A percentile compares a stretch with the other conserved stretches of the same genome.
Evolutionary conservation across 139 green algal species (phyloP).

Genomic region (Chlamydomonas incerta): DNA sequence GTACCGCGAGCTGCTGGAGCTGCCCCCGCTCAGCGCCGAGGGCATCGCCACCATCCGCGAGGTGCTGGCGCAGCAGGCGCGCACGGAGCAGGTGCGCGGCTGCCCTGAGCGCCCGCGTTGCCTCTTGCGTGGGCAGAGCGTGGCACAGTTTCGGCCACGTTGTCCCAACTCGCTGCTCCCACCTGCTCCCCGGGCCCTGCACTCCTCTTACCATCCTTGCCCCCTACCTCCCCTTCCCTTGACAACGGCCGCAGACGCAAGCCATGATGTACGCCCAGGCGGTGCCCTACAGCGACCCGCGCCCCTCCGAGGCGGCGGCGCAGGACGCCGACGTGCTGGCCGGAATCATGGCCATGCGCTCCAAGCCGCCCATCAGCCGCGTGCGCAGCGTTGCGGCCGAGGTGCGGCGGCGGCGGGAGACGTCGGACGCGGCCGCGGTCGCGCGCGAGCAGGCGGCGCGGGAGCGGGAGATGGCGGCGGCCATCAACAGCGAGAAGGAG

Average conservation of each 20-base stretch:
- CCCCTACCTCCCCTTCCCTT: background rate
- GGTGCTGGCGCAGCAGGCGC: slow-evolving; percentile 42
- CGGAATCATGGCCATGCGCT: slow-evolving; percentile 16
- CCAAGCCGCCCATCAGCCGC: background rate
- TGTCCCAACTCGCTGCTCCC: too few relatives aligned
- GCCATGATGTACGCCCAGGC: slow-evolving; percentile 18
- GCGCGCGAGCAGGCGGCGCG: slow-evolving; percentile 10
- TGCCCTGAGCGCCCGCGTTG: too few relatives aligned
- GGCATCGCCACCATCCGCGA: slow-evolving; percentile 30
- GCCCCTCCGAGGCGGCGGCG: background rate
- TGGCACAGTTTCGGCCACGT: too few relatives aligned
- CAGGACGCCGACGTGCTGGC: slow-evolving; percentile 21
- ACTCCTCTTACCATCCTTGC: background rate
- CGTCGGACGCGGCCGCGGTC: slow-evolving; percentile 23
- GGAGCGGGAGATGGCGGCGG: slow-evolving; percentile 33
- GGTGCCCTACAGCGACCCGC: slow-evolving; percentile 7
- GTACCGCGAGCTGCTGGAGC: slow-evolving; percentile 57
- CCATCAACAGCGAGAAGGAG: slow-evolving; percentile 35
- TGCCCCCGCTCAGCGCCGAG: slow-evolving; percentile 39
- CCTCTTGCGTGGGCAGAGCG: too few relatives aligned
- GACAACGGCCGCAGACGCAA: background rate
- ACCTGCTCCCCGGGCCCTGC: too few relatives aligned
- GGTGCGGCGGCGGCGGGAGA: slow-evolving; percentile 18
- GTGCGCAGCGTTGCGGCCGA: slow-evolving; percentile 4
- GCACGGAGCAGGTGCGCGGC: slow-evolving; percentile 30